These are phyloP conservation scores for Amphibolis antarctica DNA, from an alignment of 106 monocot genomes.

Conservation along the genomic window DNA sequence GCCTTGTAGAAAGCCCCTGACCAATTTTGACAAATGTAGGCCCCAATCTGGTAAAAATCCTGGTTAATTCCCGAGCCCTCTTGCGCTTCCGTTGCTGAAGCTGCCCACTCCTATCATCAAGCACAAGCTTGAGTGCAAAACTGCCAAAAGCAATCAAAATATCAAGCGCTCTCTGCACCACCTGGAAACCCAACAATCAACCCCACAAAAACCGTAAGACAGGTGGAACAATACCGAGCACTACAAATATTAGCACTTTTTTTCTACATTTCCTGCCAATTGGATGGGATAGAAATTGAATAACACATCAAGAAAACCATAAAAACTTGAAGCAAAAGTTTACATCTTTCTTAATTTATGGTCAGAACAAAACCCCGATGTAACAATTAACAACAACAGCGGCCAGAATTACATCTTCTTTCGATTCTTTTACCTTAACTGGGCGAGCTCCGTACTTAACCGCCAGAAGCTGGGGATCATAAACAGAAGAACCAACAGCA, in stretches of 20 bases:
- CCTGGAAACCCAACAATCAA: conserved; percentile 21
- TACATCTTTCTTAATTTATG: too few relatives aligned
- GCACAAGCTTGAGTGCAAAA: conserved; percentile 45
- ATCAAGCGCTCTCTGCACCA: conserved; percentile 40
- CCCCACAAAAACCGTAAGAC: not conserved
- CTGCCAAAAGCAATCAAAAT: conserved; percentile 47
- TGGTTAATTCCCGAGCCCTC: conserved; percentile 56
- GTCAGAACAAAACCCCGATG: too few relatives aligned
- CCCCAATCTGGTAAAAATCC: conserved; percentile 61
- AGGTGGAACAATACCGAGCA: not conserved
- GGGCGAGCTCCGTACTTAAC: conserved; percentile 56
- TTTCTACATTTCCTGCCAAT: not conserved
- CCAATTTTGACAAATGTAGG: conserved; percentile 99
- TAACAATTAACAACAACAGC: not conserved
- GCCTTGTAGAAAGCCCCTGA: conserved; percentile 92
- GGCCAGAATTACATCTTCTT: not conserved
- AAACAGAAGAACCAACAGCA: conserved; percentile 45
- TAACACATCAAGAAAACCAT: not conserved
- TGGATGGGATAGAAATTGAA: not conserved
- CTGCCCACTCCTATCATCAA: conserved; percentile 52
- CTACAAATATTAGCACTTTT: not conserved
- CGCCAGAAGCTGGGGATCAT: conserved; percentile 58
- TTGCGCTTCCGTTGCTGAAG: conserved; percentile 34
- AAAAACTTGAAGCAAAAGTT: too few relatives aligned
- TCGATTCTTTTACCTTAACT: conserved; percentile 36